phyloP scores from a whole-genome alignment of 1,139 yeast species.

The Candida labiduridarum region DNA sequence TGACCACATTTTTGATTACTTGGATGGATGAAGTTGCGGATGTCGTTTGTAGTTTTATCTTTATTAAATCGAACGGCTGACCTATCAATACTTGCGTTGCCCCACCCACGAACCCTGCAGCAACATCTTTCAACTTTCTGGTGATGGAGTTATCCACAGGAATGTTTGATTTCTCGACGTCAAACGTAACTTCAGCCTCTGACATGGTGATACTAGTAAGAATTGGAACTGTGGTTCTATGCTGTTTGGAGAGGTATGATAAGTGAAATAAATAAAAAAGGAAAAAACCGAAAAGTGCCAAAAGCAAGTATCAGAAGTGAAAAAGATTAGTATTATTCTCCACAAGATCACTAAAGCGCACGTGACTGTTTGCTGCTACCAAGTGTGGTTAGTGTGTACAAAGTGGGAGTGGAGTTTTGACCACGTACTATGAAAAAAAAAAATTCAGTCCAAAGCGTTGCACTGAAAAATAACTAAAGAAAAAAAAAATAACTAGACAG shows the following conservation, averaged over 20 bases:
- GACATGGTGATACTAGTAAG: slow-evolving; percentile 9
- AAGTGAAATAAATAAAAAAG: background rate
- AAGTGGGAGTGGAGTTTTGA: slow-evolving; percentile 1
- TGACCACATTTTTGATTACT: slow-evolving; percentile 55
- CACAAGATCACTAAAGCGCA: slow-evolving; percentile 2
- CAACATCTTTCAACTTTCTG: slow-evolving; percentile 63
- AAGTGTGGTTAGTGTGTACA: background rate
- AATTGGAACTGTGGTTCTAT: background rate
- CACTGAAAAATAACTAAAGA: background rate
- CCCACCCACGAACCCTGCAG: slow-evolving; percentile 53
- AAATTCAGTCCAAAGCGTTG: background rate
- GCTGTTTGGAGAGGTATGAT: background rate
- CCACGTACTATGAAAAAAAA: slow-evolving; percentile 6
- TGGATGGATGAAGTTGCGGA: slow-evolving; percentile 42
- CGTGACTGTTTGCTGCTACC: background rate
- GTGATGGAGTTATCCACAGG: slow-evolving; percentile 51
- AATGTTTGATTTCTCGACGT: slow-evolving; percentile 1
- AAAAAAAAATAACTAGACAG: background rate
- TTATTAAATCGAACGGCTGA: slow-evolving; percentile 73
- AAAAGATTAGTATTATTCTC: background rate
- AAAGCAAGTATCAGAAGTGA: background rate
- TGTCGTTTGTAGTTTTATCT: slow-evolving; percentile 63
- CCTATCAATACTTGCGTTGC: slow-evolving; percentile 76
- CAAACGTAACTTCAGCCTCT: slow-evolving; percentile 8
- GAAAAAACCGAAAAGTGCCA: background rate